Conservation (phyloP, 768 basidiomycete species). For the Phaffia australis region DNA sequence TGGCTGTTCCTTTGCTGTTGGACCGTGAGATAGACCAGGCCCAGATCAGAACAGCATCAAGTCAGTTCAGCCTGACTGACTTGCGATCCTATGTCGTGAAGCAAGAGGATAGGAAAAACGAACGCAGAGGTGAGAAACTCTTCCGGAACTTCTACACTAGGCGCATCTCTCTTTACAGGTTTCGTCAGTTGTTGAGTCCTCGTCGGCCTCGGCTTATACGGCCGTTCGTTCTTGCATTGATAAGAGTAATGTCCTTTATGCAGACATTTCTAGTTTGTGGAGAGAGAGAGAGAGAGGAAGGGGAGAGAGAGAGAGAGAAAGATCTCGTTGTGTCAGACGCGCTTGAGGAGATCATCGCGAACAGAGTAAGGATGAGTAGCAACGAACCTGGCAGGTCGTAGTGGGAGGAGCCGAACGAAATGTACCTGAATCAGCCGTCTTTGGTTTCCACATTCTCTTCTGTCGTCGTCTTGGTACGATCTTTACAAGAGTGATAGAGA, state of each 20-base stretch:
- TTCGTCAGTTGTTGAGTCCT: constrained; percentile 77
- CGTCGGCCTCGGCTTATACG: constrained; percentile 81
- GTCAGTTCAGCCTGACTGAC: no score
- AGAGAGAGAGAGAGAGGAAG: background rate
- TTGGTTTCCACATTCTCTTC: no score
- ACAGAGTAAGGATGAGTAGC: no score
- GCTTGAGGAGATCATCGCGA: no score
- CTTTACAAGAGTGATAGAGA: no score
- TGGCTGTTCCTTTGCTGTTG: constrained; percentile 62
- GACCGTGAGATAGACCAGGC: background rate
- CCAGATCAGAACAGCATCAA: background rate
- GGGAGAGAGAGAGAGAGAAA: background rate
- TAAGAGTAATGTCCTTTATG: constrained; percentile 74
- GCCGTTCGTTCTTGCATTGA: constrained; percentile 69
- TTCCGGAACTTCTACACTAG: constrained; percentile 74
- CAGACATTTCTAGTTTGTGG: constrained; percentile 31
- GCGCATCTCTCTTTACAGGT: constrained; percentile 60
- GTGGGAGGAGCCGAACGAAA: no score
- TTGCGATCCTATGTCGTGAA: background rate
- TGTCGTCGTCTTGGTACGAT: no score
- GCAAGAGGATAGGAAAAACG: background rate
- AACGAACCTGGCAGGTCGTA: no score
- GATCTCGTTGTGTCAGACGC: background rate
- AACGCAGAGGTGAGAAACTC: constrained; percentile 66
- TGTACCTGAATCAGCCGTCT: no score